Percentiles rank a stretch among this genome's conserved stretches.
Evolutionary conservation across 108 stramenopile genomes (phyloP).

Genomic region (Nannochloropsis gaditana): DNA sequence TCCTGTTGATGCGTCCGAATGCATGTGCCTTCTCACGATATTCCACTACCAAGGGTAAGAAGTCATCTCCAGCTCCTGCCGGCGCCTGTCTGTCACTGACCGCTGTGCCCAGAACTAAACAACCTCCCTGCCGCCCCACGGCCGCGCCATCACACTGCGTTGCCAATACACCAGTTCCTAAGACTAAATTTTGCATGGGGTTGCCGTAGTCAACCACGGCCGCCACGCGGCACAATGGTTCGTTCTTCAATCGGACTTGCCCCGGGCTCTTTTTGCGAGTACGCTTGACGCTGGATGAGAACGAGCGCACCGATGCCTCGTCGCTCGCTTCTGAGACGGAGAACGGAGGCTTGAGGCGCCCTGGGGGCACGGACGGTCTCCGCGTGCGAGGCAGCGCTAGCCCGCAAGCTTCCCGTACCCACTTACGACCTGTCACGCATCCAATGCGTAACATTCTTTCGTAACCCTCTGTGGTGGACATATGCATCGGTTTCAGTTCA

Average conservation of each 20-base stretch:
- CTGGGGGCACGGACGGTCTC: too few relatives aligned
- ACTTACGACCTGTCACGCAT: too few relatives aligned
- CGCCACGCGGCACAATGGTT: background rate
- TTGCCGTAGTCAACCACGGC: conserved; percentile 19
- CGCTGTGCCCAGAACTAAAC: conserved; percentile 48
- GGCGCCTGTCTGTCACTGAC: conserved; percentile 33
- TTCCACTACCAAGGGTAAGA: conserved; percentile 51
- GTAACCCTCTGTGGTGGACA: too few relatives aligned
- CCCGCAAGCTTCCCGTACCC: too few relatives aligned
- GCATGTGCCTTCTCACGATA: conserved; percentile 50
- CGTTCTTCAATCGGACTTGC: background rate
- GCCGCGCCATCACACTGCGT: conserved; percentile 38
- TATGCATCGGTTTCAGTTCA: too few relatives aligned
- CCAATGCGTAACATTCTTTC: too few relatives aligned
- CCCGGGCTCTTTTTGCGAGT: background rate
- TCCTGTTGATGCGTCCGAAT: conserved; percentile 35
- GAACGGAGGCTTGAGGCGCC: too few relatives aligned
- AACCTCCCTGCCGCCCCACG: conserved; percentile 37
- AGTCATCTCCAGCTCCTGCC: conserved; percentile 26
- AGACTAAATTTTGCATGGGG: conserved; percentile 1
- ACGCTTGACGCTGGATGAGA: background rate
- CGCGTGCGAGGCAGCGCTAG: too few relatives aligned
- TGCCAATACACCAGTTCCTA: conserved; percentile 27
- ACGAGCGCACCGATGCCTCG: background rate
- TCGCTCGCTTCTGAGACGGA: too few relatives aligned